Base-by-base conservation (phyloP, 306 rosid genomes). In the Ormosia emarginata region DNA sequence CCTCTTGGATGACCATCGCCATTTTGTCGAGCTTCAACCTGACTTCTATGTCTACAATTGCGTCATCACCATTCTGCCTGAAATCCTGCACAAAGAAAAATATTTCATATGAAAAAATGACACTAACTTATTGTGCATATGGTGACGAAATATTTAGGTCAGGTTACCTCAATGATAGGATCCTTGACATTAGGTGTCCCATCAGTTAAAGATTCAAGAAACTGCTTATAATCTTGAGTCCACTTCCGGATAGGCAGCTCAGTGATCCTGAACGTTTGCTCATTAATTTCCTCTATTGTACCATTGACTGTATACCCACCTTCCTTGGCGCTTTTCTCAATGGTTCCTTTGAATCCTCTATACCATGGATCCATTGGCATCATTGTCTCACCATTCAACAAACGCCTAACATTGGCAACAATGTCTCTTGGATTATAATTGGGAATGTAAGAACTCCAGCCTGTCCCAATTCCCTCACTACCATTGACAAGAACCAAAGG, bases 361-460 rank as follows among this genome's bases (percentile, higher is more conserved):
- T 93, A 95, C 99, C 99, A 95, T n/a, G 98, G 99, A 92, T 90
- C 92, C 99, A 95, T 95, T 55, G 99, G 98, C 57, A 83, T 59
- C 91, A 89, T 68, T 30, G 67, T 33, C 29, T 89, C 91, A 43
- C 85, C 93, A 50, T 78, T 81, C 71, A 95, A 88, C 91, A 92
- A 74, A 52, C 88, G 90, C 89, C 91, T 92, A 7, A 92, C 84
- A 57, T 95, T 95, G 59, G 87, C 93, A 79, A 90, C 85, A n/a
- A 95, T 88, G 4, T 95, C 99, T 86, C 95, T 88, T 29, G 99
- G 98, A 77, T 92, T 95, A 74, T 95, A 95, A 67, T 95, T 95
- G 7, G 99, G 99, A 80, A 95, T 78, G 86, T 86, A 92, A 8
- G 98, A 92, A 83, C 97, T 93, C 99, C 98, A 95, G 6, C 97